Evolutionary conservation across 2,329 filamentous ascomycete genomes (phyloP).

Genomic region (Chaetomium olivaceum): DNA sequence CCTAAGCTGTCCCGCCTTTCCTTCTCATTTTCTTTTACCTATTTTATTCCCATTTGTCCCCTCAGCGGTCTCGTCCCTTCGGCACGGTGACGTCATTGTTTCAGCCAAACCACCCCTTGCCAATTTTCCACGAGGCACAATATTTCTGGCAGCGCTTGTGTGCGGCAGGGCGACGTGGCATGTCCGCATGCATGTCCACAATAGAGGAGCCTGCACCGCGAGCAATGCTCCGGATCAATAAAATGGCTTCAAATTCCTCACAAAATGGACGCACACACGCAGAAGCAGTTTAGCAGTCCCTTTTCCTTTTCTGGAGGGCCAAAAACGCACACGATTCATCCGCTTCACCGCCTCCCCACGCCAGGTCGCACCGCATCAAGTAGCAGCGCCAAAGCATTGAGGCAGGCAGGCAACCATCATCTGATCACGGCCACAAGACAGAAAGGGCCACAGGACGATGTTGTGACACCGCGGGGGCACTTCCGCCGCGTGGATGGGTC

Average conservation of each 20-base stretch:
- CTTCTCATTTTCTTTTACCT: not conserved
- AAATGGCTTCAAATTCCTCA: not conserved
- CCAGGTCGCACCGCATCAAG: constrained; percentile 10
- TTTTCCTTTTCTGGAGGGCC: not conserved
- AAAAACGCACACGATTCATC: not conserved
- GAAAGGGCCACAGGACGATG: not conserved
- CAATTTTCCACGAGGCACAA: constrained; percentile 11
- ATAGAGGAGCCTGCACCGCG: not conserved
- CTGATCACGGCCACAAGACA: constrained; percentile 11
- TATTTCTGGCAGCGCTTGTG: not conserved
- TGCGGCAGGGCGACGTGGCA: constrained; percentile 20
- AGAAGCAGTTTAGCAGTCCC: not conserved
- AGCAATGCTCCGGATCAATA: not conserved
- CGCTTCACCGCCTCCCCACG: constrained; percentile 11
- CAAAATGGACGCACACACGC: not conserved
- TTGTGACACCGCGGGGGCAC: not conserved
- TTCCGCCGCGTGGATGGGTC: constrained; percentile 15
- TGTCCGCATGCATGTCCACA: constrained; percentile 11
- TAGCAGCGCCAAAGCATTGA: not conserved
- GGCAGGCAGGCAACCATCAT: constrained; percentile 12
- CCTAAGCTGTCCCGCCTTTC: not conserved
- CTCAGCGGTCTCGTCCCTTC: constrained; percentile 5
- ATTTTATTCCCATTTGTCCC: not conserved
- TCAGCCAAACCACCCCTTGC: constrained; percentile 6
- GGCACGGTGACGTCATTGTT: constrained; percentile 25